These are phyloP conservation scores for Aspergillus sp. DNA, from an alignment of 2,329 filamentous ascomycete species.

Conservation along the genomic window DNA sequence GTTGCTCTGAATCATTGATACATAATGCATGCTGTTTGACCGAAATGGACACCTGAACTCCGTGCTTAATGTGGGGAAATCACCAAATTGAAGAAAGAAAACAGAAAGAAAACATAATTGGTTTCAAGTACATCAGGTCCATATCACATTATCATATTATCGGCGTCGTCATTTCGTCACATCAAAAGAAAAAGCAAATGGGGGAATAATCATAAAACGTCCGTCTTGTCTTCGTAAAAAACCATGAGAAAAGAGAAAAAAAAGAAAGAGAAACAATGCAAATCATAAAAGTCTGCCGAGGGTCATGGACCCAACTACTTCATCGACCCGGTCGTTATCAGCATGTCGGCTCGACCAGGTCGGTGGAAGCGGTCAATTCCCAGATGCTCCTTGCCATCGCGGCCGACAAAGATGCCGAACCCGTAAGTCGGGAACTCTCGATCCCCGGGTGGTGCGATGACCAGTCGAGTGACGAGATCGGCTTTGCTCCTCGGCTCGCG, in stretches of 20 bases:
- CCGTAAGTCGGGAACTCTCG: constrained; percentile 48
- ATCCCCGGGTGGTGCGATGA: constrained; percentile 49
- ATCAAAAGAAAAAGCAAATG: background rate
- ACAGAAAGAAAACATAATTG: background rate
- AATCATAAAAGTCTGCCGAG: background rate
- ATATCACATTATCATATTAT: background rate
- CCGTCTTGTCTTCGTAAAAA: background rate
- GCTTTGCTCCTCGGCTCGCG: constrained; percentile 64
- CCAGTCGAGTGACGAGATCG: constrained; percentile 68
- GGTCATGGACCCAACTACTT: constrained; percentile 6
- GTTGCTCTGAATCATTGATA: background rate
- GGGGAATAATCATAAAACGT: background rate
- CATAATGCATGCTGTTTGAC: background rate
- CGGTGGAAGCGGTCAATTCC: constrained; percentile 58
- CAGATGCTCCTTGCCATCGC: constrained; percentile 60
- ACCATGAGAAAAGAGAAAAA: background rate
- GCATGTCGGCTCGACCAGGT: constrained; percentile 43
- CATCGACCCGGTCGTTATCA: constrained; percentile 38
- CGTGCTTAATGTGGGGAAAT: background rate
- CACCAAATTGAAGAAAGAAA: background rate
- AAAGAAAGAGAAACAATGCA: background rate
- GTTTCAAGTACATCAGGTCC: background rate
- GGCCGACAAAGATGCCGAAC: constrained; percentile 58
- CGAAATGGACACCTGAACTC: background rate
- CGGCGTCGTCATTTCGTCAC: background rate